These are phyloP conservation scores for Verticillium alfalfae DNA, from an alignment of 2,329 filamentous ascomycete genomes.

Conservation along the genomic window DNA sequence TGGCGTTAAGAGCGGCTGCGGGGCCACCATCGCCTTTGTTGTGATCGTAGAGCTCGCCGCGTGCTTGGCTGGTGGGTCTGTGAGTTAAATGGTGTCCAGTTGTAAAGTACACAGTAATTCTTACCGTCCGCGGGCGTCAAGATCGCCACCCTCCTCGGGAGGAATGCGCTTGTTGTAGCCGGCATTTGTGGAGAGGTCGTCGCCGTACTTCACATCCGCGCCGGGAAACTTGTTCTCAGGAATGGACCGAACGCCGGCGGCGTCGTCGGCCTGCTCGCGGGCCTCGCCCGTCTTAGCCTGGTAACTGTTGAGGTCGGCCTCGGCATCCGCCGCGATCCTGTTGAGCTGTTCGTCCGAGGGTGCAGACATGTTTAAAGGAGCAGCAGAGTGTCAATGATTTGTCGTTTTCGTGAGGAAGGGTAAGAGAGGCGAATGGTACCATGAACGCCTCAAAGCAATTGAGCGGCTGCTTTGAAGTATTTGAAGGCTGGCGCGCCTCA, in stretches of 20 bases:
- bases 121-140: conserved; percentile 39
- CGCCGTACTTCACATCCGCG: conserved; percentile 30
- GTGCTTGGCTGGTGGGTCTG: conserved; percentile 28
- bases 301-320: conserved; percentile 42
- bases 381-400: background rate
- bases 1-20: conserved; percentile 16
- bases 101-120: conserved; percentile 3
- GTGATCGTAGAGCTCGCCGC: conserved; percentile 33
- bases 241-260: conserved; percentile 34
- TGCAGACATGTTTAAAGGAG: conserved; percentile 2
- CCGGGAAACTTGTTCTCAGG: conserved; percentile 38
- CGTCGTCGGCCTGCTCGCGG: conserved; percentile 29
- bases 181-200: conserved; percentile 38
- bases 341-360: conserved; percentile 27
- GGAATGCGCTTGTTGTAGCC: conserved; percentile 41
- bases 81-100: background rate
- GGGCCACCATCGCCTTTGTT: conserved; percentile 31
- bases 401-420: no score
- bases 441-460: background rate
- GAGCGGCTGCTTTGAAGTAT: background rate
- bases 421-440: background rate
- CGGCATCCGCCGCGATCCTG: conserved; percentile 37
- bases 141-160: conserved; percentile 35
- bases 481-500: background rate
- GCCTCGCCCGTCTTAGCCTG: conserved; percentile 39